These are phyloP conservation scores for Brassica nigra DNA, from an alignment of 345 rosid species.

Conservation along the genomic window DNA sequence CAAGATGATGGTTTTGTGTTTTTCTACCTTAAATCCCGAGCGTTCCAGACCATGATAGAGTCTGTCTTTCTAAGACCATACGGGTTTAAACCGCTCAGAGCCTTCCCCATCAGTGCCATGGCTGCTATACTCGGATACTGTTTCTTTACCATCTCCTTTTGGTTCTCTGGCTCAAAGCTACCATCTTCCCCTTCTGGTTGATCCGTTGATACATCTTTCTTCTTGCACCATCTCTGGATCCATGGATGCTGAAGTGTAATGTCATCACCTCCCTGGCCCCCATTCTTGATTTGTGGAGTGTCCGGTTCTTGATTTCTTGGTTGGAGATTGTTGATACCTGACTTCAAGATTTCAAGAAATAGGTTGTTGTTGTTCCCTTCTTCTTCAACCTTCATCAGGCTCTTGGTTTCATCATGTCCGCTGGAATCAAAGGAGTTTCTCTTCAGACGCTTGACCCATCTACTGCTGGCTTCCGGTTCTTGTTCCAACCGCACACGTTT, in stretches of 20 bases:
- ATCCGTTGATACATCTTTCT: conserved; percentile 21
- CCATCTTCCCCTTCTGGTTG: conserved; percentile 34
- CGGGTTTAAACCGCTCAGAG: conserved; percentile 60
- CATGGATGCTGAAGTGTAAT: conserved; percentile 53
- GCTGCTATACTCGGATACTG: conserved; percentile 90
- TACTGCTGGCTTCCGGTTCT: conserved; percentile 55
- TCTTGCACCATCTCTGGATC: conserved; percentile 78
- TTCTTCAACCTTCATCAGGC: conserved; percentile 45
- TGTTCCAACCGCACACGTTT: conserved; percentile 44
- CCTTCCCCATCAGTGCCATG: conserved; percentile 95
- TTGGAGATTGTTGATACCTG: conserved; percentile 40
- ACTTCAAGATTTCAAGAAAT: conserved; percentile 41
- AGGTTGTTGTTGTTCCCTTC: conserved; percentile 39
- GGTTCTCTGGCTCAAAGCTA: conserved; percentile 45
- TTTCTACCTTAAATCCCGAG: conserved; percentile 35
- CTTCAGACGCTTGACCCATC: conserved; percentile 89
- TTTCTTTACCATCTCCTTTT: conserved; percentile 52
- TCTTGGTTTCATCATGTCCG: conserved; percentile 49
- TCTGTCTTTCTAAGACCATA: conserved; percentile 58
- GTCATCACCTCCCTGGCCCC: conserved; percentile 35
- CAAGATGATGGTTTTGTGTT: not conserved
- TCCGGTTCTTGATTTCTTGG: conserved; percentile 38
- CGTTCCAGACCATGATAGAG: conserved; percentile 67
- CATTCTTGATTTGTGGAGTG: conserved; percentile 33
- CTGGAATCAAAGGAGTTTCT: conserved; percentile 41